Conservation (phyloP, 2,329 filamentous ascomycete species). For the Davidsoniella virescens region DNA sequence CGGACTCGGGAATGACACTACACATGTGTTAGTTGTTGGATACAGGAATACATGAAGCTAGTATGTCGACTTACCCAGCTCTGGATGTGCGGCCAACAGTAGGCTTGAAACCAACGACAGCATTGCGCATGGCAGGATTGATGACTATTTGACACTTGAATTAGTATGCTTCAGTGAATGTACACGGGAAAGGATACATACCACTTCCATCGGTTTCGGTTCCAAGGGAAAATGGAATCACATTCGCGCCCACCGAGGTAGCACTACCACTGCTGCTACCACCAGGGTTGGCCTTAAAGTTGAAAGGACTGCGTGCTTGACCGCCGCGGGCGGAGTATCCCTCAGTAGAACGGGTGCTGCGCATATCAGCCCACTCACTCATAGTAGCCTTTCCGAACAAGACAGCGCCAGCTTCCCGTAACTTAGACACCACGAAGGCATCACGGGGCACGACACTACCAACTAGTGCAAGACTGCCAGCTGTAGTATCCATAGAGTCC, state of each 20-base stretch:
- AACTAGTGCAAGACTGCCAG: constrained; percentile 50
- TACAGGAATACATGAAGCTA: neutral
- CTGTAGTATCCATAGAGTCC: constrained; percentile 58
- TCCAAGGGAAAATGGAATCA: constrained; percentile 47
- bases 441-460: constrained; percentile 53
- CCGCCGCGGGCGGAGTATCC: constrained; percentile 50
- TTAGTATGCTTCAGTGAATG: neutral
- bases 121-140: constrained; percentile 53
- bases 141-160: constrained; percentile 32
- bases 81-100: constrained; percentile 58
- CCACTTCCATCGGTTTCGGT: constrained; percentile 58
- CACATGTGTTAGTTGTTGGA: too few relatives aligned
- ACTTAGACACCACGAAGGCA: constrained; percentile 41
- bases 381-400: constrained; percentile 56
- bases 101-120: constrained; percentile 58
- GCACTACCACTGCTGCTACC: constrained; percentile 53
- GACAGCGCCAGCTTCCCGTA: constrained; percentile 50
- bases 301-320: constrained; percentile 49
- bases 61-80: constrained; percentile 19
- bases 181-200: constrained; percentile 17
- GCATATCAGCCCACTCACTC: constrained; percentile 61
- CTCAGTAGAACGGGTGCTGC: constrained; percentile 48
- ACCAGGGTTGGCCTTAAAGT: constrained; percentile 50
- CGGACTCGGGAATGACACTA: constrained; percentile 45
- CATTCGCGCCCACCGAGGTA: constrained; percentile 46